A percentile compares a stretch with the other conserved stretches of the same genome.
These are phyloP conservation scores for Xylaria scruposa DNA, from an alignment of 495 filamentous ascomycete genomes.

Conservation along the genomic window DNA sequence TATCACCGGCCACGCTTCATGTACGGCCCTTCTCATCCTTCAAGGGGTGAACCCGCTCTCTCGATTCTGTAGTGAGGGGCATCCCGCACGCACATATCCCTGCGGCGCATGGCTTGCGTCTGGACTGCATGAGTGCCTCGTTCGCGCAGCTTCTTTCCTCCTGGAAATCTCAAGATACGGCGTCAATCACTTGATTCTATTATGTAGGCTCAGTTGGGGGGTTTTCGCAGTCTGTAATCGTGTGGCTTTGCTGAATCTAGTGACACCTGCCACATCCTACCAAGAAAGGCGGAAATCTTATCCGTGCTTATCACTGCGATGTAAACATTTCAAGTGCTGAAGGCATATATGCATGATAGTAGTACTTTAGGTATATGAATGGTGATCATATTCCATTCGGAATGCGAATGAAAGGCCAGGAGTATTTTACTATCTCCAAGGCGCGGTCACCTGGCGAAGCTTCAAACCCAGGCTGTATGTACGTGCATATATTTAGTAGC, in stretches of 20 bases:
- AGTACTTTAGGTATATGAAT: background rate
- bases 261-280: background rate
- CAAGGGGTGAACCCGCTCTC: conserved; percentile 3
- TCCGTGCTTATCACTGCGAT: background rate
- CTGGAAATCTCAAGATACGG: background rate
- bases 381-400: conserved; percentile 19
- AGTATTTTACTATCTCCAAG: background rate
- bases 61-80: background rate
- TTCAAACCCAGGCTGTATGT: background rate
- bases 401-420: conserved; percentile 6
- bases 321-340: background rate
- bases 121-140: conserved; percentile 2
- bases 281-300: background rate
- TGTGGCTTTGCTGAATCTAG: background rate
- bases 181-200: background rate
- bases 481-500: conserved; percentile 12
- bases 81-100: background rate
- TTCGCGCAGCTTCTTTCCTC: background rate
- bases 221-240: background rate
- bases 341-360: background rate
- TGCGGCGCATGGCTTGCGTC: conserved; percentile 2
- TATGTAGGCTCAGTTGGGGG: background rate
- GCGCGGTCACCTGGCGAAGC: background rate
- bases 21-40: conserved; percentile 22
- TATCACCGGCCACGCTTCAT: background rate